Evolutionary conservation across 768 basidiomycete genomes (phyloP), one percentile per base, ranked within the genome.

Genomic region (Mycena chlorophos): DNA sequence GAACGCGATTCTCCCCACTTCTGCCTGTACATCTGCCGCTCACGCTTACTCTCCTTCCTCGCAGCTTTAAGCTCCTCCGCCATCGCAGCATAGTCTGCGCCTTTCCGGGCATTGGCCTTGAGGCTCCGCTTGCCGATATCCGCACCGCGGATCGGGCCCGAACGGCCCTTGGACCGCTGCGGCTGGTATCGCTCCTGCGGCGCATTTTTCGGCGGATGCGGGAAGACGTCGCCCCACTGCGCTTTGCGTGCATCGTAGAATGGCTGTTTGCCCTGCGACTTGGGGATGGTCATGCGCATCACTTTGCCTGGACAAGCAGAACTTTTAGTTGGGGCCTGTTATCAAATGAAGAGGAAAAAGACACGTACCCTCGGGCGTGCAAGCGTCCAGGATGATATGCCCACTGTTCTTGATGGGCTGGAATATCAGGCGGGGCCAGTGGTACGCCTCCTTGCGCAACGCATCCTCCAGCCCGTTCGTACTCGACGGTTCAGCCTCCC

Each of bases 191-290:
- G 84, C 58, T 86, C 82, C 53, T 89, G 83, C 0, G 89, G 85
- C 5, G 76, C 66, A 66, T 89, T 91, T 71, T 94, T 94, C 4
- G 94, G 84, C 17, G 77, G 71, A 66, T 98, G 95, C 20, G 97
- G 97, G 72, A 98, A 98, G 22, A 92, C 77, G 68, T 98, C 97
- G 19, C 97, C 97, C 95, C 96, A 98, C 10, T 71, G 73, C 0
- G 91, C 86, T 73, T 98, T 98, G 30, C 95, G 86, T 2, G 95
- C 94, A 68, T 98, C 97, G 67, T 98, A 94, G 67, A 85, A 99
- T 0, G 84, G 80, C 64, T 98, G 94, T 69, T 93, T 95, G n/a
- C 94, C 94, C 73, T 95, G 94, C 2, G 92, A 95, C 63, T 85
- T 94, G 0, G 96, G 91, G 34, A 96, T 86, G 4, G 89, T 96